phyloP scores from a whole-genome alignment of 148 eudicot genomes.

The Talinum fruticosum region DNA sequence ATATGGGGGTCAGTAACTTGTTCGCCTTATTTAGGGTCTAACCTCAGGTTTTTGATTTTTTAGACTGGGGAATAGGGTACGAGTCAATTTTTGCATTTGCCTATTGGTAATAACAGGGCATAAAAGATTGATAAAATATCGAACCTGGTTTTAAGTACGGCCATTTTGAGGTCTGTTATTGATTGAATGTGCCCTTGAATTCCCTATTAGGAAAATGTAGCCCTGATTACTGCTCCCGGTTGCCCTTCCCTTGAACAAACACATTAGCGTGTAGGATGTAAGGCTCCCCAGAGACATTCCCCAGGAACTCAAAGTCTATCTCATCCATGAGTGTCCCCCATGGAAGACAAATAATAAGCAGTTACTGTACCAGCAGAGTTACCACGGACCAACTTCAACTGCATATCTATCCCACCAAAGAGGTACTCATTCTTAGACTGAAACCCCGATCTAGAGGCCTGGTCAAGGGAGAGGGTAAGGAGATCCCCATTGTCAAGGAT shows the following conservation, averaged over 20 bases:
- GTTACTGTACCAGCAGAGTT: slow-evolving; percentile 39
- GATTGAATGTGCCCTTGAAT: slow-evolving; percentile 9
- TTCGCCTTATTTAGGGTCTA: too few relatives aligned
- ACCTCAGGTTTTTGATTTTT: too few relatives aligned
- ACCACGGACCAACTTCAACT: slow-evolving; percentile 28
- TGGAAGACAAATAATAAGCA: slow-evolving; percentile 30
- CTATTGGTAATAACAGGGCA: background rate
- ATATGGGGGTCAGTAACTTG: too few relatives aligned
- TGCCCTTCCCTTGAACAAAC: slow-evolving; percentile 34
- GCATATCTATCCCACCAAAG: slow-evolving; percentile 35
- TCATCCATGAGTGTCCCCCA: slow-evolving; percentile 27
- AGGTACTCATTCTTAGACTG: slow-evolving; percentile 29
- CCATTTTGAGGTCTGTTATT: too few relatives aligned
- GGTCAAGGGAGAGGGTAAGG: slow-evolving; percentile 32
- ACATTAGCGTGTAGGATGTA: slow-evolving; percentile 34
- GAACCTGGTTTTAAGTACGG: background rate
- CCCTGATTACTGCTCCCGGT: slow-evolving; percentile 33
- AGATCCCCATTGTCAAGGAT: slow-evolving; percentile 27
- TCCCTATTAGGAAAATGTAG: slow-evolving; percentile 15
- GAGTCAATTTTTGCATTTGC: too few relatives aligned
- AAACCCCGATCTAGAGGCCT: slow-evolving; percentile 29
- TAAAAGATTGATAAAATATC: slow-evolving; percentile 11
- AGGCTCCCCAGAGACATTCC: slow-evolving; percentile 30
- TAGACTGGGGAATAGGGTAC: too few relatives aligned
- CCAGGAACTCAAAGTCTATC: slow-evolving; percentile 37